These are phyloP conservation scores for Solanum microdontum DNA, from an alignment of 257 asterid species.

Conservation along the genomic window DNA sequence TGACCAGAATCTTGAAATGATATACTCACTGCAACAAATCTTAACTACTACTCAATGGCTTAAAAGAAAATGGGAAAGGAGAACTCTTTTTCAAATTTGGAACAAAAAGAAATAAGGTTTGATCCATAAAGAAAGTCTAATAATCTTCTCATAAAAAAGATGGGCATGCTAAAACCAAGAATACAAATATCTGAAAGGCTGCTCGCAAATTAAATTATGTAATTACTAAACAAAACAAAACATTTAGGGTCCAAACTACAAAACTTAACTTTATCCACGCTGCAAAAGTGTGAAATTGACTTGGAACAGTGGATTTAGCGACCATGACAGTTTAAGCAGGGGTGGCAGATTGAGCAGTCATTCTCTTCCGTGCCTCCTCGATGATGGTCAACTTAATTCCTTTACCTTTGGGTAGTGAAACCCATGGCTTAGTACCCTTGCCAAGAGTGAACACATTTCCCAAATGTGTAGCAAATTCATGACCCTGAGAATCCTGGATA, in stretches of 20 bases:
- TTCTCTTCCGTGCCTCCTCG: background rate
- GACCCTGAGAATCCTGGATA: background rate
- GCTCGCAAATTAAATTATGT: background rate
- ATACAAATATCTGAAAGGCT: background rate
- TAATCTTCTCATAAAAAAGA: background rate
- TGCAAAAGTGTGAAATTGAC: background rate
- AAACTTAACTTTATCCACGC: background rate
- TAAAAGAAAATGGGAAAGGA: background rate
- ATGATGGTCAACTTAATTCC: background rate
- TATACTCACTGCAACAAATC: background rate
- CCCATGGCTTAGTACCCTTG: background rate
- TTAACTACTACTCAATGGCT: background rate
- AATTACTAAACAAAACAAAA: background rate
- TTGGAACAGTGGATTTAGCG: background rate
- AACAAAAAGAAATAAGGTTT: background rate
- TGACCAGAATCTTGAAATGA: background rate
- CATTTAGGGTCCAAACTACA: background rate
- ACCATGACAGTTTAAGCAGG: background rate
- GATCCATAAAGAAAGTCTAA: background rate
- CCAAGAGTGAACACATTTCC: constrained; percentile 1
- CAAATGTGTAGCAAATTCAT: constrained; percentile 6
- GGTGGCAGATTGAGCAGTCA: background rate
- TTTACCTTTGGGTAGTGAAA: background rate
- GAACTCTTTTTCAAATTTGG: background rate
- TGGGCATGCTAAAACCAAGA: background rate